A percentile compares a stretch with the other conserved stretches of the same genome.
Conservation (phyloP, 2,329 filamentous ascomycete species). For the Eutypella sp. region DNA sequence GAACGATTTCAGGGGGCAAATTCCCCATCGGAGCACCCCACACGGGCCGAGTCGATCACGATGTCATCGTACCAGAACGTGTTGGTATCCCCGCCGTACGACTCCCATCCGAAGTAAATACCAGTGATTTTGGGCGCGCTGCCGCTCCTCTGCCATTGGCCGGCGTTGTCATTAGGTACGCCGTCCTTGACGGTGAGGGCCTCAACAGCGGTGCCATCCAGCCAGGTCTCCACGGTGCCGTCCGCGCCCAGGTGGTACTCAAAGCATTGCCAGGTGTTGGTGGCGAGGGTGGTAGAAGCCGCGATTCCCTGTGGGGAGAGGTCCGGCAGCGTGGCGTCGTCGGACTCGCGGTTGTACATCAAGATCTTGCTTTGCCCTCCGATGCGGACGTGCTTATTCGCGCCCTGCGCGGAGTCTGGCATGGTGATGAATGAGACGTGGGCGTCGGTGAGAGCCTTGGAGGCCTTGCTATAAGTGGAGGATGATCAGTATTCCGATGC, state of each 20-base stretch:
- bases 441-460: conserved; percentile 51
- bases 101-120: conserved; percentile 61
- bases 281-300: conserved; percentile 44
- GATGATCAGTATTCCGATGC: too few relatives aligned
- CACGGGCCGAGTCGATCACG: conserved; percentile 39
- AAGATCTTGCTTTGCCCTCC: conserved; percentile 56
- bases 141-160: conserved; percentile 46
- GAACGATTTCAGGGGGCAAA: too few relatives aligned
- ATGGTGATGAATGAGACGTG: conserved; percentile 62
- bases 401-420: conserved; percentile 51
- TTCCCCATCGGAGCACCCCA: conserved; percentile 40
- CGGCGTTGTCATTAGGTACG: conserved; percentile 45
- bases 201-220: conserved; percentile 46
- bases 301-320: conserved; percentile 56
- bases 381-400: conserved; percentile 56
- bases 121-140: conserved; percentile 48
- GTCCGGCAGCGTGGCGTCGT: conserved; percentile 58
- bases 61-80: conserved; percentile 62
- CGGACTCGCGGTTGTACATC: conserved; percentile 60
- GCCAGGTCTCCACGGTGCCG: conserved; percentile 56
- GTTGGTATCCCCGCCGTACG: conserved; percentile 54
- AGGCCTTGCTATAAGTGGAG: conserved; percentile 41
- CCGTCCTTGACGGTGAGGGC: conserved; percentile 46
- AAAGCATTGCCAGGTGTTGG: conserved; percentile 52
- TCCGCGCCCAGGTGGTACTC: conserved; percentile 57